phyloP scores from a whole-genome alignment of 176 grass and related monocot species.

The Triticum urartu region DNA sequence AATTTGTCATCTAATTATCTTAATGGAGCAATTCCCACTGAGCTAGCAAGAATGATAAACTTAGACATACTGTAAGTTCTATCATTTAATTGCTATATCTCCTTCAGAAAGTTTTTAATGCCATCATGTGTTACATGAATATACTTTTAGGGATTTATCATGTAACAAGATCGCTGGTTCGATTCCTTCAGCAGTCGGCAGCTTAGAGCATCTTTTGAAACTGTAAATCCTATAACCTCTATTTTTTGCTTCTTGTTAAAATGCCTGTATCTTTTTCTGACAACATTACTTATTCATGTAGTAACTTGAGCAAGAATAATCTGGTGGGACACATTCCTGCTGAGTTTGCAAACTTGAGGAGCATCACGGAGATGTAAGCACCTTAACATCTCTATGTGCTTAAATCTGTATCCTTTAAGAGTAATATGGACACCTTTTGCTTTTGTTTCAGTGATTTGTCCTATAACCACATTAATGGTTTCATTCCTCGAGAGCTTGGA shows the following conservation, averaged over 20 bases:
- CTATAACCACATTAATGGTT: constrained; percentile 51
- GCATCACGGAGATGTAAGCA: constrained; percentile 95
- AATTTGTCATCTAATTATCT: constrained; percentile 89
- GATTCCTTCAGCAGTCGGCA: constrained; percentile 75
- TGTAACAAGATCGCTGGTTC: constrained; percentile 79
- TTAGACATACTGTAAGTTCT: constrained; percentile 85
- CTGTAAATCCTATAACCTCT: constrained; percentile 51
- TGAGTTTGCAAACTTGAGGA: constrained; percentile 92
- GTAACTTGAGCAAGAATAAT: constrained; percentile 92
- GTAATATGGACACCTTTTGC: constrained; percentile 4
- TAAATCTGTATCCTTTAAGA: constrained; percentile 5
- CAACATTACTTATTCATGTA: constrained; percentile 34
- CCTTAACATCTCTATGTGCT: not conserved
- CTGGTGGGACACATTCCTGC: constrained; percentile 70
- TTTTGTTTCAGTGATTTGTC: constrained; percentile 67
- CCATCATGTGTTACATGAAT: constrained; percentile 18
- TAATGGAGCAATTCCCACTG: constrained; percentile 72
- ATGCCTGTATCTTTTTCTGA: constrained; percentile 14
- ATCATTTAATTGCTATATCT: not conserved
- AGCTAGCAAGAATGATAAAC: constrained; percentile 82
- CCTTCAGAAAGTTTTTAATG: constrained; percentile 11
- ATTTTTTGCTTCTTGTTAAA: not conserved
- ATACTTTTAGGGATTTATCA: constrained; percentile 73
- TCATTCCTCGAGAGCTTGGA: constrained; percentile 80
- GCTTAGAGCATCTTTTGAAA: constrained; percentile 87